Base-by-base conservation (phyloP, 164 flowering plant genomes). In the Paratinospora sagittata region DNA sequence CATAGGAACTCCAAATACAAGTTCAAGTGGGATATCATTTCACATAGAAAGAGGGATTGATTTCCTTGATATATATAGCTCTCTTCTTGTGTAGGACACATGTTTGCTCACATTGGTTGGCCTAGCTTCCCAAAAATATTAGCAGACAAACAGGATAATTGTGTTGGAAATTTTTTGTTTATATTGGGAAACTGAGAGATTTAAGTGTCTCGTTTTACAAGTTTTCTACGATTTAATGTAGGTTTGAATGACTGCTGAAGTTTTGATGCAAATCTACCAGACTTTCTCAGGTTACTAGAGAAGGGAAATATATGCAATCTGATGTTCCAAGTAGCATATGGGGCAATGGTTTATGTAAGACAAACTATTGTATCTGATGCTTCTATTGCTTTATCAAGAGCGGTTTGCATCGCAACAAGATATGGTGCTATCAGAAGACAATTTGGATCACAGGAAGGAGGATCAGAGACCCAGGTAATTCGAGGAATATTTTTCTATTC, bases 391-490 rank as follows among this genome's bases (percentile, higher is more conserved):
- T 82, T 96, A 69, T 96, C 99, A 72, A 78, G 87, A 71, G 99
- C 97, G 65, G 97, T 90, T 68, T 86, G 91, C 74, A 91, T 96
- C 70, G 97, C 98, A 68, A 92, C 94, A 21, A 89, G 99, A 75
- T 96, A 96, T 66, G 93, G 99, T 85, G 92, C 90, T 74, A 90
- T 96, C n/a, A 92, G 99, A 69, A 86, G 98, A 71, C 99, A 96
- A 77, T 96, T 93, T 88, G 99, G 99, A 27, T 87, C 99, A 2
- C 83, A 86, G 68, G 81, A 90, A 81, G 97, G 94, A 67, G 91
- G 97, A 70, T 84, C 79, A 62, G 99, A 96, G 81, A 90, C 84
- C 21, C 92, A 91, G 96, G 98, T 93, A 84, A 57, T 33, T 16
- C 11, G 14, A 9, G 12, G 12, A 41, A 52, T 24, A 16, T 3